Conservation (phyloP, 1,284 basidiomycete genomes). For the Heterobasidion irregulare region DNA sequence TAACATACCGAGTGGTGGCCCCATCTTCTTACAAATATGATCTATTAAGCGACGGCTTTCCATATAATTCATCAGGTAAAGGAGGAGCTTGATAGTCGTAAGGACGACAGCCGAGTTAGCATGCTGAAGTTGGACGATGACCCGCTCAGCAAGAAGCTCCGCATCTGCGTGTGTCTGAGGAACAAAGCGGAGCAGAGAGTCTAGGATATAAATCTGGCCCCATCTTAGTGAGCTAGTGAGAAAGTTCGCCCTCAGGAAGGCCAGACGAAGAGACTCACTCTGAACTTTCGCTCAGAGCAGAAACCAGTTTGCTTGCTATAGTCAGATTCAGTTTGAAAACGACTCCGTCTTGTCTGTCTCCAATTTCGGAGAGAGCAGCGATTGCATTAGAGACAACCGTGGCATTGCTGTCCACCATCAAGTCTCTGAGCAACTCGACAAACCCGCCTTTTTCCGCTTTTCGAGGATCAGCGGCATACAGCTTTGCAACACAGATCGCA, state of each 20-base stretch:
- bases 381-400: slow-evolving; percentile 95
- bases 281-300: slow-evolving; percentile 84
- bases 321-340: slow-evolving; percentile 80
- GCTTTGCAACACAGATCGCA: slow-evolving; percentile 88
- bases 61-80: slow-evolving; percentile 99
- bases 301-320: slow-evolving; percentile 77
- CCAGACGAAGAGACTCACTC: slow-evolving; percentile 50
- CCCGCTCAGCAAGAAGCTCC: slow-evolving; percentile 88
- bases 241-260: slow-evolving; percentile 1
- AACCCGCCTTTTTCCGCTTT: slow-evolving; percentile 82
- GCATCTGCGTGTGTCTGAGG: slow-evolving; percentile 86
- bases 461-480: slow-evolving; percentile 80
- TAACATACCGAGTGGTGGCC: slow-evolving; percentile 80
- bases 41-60: slow-evolving; percentile 82
- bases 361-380: slow-evolving; percentile 87
- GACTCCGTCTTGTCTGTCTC: slow-evolving; percentile 84
- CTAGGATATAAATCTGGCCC: slow-evolving; percentile 98
- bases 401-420: slow-evolving; percentile 89
- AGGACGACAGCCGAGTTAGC: slow-evolving; percentile 94
- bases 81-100: slow-evolving; percentile 89
- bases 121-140: slow-evolving; percentile 86
- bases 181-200: slow-evolving; percentile 88
- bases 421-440: slow-evolving; percentile 78
- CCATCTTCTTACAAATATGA: slow-evolving; percentile 93
- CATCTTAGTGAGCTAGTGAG: slow-evolving; percentile 50